Evolutionary conservation across 1,284 basidiomycete genomes (phyloP).

Genomic region (Sporisorium graminicola): DNA sequence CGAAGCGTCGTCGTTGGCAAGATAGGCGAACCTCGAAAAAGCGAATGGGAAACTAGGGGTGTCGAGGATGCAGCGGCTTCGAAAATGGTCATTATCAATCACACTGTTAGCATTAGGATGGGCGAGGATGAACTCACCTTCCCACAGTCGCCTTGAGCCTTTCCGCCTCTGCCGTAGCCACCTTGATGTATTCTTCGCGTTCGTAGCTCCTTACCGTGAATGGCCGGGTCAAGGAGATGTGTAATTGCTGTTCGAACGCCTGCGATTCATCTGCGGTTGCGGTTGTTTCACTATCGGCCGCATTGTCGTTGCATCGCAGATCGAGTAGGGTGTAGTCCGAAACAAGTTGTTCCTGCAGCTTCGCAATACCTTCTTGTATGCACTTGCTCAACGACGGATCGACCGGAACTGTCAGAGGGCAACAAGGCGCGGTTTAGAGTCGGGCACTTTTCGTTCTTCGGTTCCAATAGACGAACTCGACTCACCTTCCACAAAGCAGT

Average conservation of each 20-base stretch:
- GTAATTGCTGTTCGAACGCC: constrained; percentile 4
- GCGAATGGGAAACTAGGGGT: constrained; percentile 32
- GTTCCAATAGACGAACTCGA: background rate
- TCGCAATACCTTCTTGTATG: constrained; percentile 3
- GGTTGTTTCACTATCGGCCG: background rate
- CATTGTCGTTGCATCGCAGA: background rate
- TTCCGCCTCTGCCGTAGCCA: constrained; percentile 8
- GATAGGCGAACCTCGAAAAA: constrained; percentile 36
- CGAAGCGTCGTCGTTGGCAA: constrained; percentile 42
- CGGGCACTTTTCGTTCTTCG: background rate
- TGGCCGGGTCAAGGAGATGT: constrained; percentile 54
- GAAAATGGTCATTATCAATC: background rate
- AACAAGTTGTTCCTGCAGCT: constrained; percentile 20
- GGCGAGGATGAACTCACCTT: constrained; percentile 19
- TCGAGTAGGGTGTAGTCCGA: constrained; percentile 9
- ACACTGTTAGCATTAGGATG: too few species aligned
- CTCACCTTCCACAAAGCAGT: constrained; percentile 51
- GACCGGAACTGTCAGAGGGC: constrained; percentile 6
- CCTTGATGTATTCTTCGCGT: constrained; percentile 37
- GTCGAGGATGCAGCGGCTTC: background rate
- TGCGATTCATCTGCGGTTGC: background rate
- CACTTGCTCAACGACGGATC: constrained; percentile 8
- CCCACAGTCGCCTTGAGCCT: constrained; percentile 2
- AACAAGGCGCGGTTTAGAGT: background rate
- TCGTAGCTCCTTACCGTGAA: constrained; percentile 50